Conservation (phyloP, 805 yeast genomes). For the Komagataella phaffii region DNA sequence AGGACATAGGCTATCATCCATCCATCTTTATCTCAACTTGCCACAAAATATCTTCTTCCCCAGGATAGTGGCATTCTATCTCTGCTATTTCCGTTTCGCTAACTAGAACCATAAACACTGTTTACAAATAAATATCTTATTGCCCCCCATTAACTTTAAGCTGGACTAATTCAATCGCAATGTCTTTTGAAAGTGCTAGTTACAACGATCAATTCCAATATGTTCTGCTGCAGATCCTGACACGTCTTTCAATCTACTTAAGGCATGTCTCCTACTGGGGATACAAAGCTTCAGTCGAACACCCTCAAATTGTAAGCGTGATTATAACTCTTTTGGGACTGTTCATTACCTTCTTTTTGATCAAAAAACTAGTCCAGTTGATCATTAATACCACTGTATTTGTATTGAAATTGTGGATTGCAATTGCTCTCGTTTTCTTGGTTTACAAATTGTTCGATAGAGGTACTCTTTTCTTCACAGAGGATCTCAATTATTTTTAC, state of each 20-base stretch:
- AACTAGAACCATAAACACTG: background rate
- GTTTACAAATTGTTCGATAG: background rate
- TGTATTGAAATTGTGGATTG: background rate
- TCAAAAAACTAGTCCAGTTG: background rate
- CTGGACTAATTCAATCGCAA: background rate
- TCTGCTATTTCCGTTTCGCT: background rate
- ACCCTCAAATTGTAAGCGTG: background rate
- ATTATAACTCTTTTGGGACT: background rate
- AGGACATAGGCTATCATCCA: too few relatives aligned
- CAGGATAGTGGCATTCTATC: background rate
- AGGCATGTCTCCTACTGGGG: background rate
- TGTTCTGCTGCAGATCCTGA: background rate
- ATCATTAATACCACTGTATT: background rate
- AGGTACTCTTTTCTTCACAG: background rate
- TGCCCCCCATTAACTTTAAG: background rate
- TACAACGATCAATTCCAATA: background rate
- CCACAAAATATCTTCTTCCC: background rate
- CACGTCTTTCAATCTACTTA: background rate
- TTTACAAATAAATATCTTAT: too few relatives aligned
- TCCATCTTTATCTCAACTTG: background rate
- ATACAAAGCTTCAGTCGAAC: background rate
- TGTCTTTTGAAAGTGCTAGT: background rate
- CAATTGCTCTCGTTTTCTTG: background rate
- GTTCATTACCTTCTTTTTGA: background rate
- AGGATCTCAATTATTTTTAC: background rate